Conservation (phyloP, 768 basidiomycete genomes). For the Pisolithus marmoratus region DNA sequence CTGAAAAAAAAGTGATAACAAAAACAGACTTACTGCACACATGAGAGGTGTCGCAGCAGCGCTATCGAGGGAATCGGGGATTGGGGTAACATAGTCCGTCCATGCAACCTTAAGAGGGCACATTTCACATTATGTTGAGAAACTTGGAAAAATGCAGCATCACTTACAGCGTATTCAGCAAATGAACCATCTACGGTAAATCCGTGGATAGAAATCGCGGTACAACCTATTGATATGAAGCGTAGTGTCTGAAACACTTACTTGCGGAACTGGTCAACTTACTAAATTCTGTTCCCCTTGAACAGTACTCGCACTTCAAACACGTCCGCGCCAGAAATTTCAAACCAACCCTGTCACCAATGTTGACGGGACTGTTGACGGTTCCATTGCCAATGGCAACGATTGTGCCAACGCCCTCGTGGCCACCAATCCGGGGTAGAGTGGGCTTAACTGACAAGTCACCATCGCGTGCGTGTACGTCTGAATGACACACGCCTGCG, state of each 20-base stretch:
- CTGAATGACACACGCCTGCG: slow-evolving; percentile 39
- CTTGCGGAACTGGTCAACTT: slow-evolving; percentile 2
- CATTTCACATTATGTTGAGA: neutral
- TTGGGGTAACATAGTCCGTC: slow-evolving; percentile 37
- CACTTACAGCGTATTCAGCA: slow-evolving; percentile 31
- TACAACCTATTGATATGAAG: slow-evolving; percentile 11
- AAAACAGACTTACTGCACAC: slow-evolving; percentile 29
- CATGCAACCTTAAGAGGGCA: slow-evolving; percentile 22
- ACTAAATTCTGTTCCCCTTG: slow-evolving; percentile 30
- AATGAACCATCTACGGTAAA: slow-evolving; percentile 43
- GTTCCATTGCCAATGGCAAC: slow-evolving; percentile 39
- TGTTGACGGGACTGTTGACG: slow-evolving; percentile 20
- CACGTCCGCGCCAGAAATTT: slow-evolving; percentile 39
- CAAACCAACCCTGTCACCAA: slow-evolving; percentile 39
- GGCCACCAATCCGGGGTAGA: slow-evolving; percentile 36
- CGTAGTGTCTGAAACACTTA: neutral
- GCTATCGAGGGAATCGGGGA: slow-evolving; percentile 37
- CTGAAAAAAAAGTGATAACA: neutral
- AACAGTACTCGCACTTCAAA: slow-evolving; percentile 36
- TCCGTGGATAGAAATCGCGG: slow-evolving; percentile 17
- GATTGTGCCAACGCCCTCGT: slow-evolving; percentile 43
- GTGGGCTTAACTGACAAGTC: slow-evolving; percentile 28
- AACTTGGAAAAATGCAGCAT: neutral
- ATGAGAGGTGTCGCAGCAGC: slow-evolving; percentile 39
- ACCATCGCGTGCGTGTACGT: slow-evolving; percentile 35